Percentiles rank a stretch among this genome's conserved stretches.
These are phyloP conservation scores for Colletotrichum magnum DNA, from an alignment of 2,329 filamentous ascomycete species.

Conservation along the genomic window DNA sequence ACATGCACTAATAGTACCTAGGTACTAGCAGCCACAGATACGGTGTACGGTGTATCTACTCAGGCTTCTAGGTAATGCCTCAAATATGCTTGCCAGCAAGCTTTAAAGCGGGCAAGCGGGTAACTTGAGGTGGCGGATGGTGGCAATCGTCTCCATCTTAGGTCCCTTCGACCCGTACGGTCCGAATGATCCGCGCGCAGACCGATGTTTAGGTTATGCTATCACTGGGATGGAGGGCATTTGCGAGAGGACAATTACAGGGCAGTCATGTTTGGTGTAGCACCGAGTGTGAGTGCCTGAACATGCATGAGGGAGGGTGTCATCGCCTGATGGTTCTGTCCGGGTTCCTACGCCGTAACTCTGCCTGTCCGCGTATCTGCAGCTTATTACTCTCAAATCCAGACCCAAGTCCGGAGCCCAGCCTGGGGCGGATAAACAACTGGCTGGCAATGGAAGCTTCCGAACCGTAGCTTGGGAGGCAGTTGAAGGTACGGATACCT, in stretches of 20 bases:
- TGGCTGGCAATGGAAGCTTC: slow-evolving; percentile 6
- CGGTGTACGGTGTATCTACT: no score
- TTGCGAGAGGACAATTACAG: background rate
- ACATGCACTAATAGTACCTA: no score
- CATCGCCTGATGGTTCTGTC: slow-evolving; percentile 12
- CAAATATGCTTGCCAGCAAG: slow-evolving; percentile 10
- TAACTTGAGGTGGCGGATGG: background rate
- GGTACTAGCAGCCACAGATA: no score
- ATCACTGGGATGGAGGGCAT: slow-evolving; percentile 2
- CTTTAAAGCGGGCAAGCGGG: slow-evolving; percentile 20
- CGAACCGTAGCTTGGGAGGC: background rate
- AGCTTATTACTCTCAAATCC: slow-evolving; percentile 4
- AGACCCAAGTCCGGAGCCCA: background rate
- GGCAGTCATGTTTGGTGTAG: background rate
- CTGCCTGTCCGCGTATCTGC: slow-evolving; percentile 11
- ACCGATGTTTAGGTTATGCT: slow-evolving; percentile 2
- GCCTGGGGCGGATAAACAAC: background rate
- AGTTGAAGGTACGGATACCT: no score
- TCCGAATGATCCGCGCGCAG: slow-evolving; percentile 26
- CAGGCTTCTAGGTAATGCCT: no score
- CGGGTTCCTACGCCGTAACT: background rate
- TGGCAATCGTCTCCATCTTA: background rate
- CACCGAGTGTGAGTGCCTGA: background rate
- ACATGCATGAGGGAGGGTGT: slow-evolving; percentile 10
- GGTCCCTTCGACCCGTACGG: background rate